These are phyloP conservation scores for Yarrowia divulgata DNA, from an alignment of 805 yeast genomes.

Conservation along the genomic window DNA sequence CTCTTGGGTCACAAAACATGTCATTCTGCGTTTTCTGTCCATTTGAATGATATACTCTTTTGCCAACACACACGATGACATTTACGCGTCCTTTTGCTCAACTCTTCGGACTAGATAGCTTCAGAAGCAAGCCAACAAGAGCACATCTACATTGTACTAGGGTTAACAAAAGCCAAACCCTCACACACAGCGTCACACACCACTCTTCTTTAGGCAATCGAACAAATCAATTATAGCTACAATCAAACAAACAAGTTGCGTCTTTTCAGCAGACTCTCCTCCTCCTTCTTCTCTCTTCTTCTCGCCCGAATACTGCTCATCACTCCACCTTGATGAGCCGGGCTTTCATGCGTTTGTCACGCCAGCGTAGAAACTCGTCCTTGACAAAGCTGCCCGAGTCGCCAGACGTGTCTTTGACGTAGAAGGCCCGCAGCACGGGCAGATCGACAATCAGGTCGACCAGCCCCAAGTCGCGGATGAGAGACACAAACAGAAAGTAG, in stretches of 20 bases:
- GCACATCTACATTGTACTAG: too few relatives aligned
- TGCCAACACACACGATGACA: too few relatives aligned
- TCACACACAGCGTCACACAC: neutral
- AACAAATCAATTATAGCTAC: slow-evolving; percentile 22
- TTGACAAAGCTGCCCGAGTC: slow-evolving; percentile 48
- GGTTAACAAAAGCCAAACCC: neutral
- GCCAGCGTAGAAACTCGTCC: slow-evolving; percentile 49
- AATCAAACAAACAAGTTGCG: slow-evolving; percentile 33
- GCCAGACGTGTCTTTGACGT: slow-evolving; percentile 52
- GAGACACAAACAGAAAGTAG: slow-evolving; percentile 61
- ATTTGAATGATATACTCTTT: too few relatives aligned
- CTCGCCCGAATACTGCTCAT: neutral
- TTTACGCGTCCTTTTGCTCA: too few relatives aligned
- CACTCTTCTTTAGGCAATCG: neutral
- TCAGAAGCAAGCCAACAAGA: too few relatives aligned
- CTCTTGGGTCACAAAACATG: too few relatives aligned
- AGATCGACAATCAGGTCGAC: slow-evolving; percentile 68
- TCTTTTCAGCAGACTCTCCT: slow-evolving; percentile 8
- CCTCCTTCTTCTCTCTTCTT: neutral
- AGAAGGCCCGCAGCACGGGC: slow-evolving; percentile 57
- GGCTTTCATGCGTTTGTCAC: slow-evolving; percentile 43
- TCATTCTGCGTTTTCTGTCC: too few relatives aligned
- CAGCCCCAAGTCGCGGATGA: slow-evolving; percentile 71
- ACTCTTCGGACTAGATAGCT: too few relatives aligned
- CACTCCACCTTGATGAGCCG: slow-evolving; percentile 32